phyloP scores from a whole-genome alignment of 345 rosid genomes.

The Arabidopsis arenosa region DNA sequence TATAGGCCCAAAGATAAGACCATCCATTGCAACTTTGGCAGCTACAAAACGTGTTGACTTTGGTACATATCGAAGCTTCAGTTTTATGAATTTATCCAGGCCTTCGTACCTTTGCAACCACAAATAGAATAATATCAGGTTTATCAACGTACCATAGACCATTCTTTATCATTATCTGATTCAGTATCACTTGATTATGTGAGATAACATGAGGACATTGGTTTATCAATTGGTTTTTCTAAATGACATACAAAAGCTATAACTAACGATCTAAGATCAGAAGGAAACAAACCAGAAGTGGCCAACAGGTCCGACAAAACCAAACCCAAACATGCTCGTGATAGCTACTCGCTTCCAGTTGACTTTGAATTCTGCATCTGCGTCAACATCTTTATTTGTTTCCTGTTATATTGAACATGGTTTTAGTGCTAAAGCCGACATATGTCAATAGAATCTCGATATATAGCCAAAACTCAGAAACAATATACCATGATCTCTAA shows the following conservation, averaged over 20 bases:
- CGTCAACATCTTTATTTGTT: conserved; percentile 53
- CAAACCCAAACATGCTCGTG: conserved; percentile 77
- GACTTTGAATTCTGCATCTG: conserved; percentile 55
- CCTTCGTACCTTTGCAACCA: conserved; percentile 72
- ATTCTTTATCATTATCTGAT: conserved; percentile 12
- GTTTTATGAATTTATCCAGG: conserved; percentile 70
- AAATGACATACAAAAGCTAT: neutral
- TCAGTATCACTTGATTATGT: neutral
- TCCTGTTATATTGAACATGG: conserved; percentile 52
- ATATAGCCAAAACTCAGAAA: conserved; percentile 7
- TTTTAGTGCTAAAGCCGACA: conserved; percentile 18
- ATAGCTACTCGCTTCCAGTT: conserved; percentile 81
- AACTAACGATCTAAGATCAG: conserved; percentile 5
- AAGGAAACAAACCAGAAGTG: conserved; percentile 72
- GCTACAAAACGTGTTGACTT: conserved; percentile 75
- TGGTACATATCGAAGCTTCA: conserved; percentile 66
- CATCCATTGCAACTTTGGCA: conserved; percentile 87
- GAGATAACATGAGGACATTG: conserved; percentile 15
- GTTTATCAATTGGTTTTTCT: neutral
- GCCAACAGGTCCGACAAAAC: conserved; percentile 88
- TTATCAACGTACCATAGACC: neutral
- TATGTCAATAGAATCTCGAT: neutral
- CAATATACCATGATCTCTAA: conserved; percentile 9
- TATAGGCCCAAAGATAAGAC: conserved; percentile 84
- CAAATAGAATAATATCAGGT: conserved; percentile 10